Conservation (phyloP, 78 protist genomes). For the Paulinella micropora region DNA sequence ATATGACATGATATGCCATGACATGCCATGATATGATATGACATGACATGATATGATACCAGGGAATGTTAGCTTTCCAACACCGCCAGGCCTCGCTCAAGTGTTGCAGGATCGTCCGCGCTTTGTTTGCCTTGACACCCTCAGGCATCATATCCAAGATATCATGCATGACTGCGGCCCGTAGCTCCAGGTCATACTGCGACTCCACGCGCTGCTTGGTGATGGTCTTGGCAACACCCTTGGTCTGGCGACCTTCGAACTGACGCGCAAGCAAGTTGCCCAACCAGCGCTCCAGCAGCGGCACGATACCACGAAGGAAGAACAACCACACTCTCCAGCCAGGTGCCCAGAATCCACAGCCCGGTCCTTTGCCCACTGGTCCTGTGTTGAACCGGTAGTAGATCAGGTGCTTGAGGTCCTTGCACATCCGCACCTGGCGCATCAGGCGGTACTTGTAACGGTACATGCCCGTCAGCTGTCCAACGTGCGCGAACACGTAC, state of each 20-base stretch:
- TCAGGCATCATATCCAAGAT: constrained; percentile 99
- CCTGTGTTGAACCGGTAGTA: constrained; percentile 90
- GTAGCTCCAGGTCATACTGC: constrained; percentile 90
- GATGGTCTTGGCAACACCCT: constrained; percentile 82
- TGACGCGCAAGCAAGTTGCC: constrained; percentile 97
- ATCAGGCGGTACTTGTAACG: constrained; percentile 97
- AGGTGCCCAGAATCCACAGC: constrained; percentile 99
- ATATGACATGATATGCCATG: no score
- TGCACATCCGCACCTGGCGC: constrained; percentile 93
- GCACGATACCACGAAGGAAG: constrained; percentile 97
- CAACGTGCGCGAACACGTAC: constrained; percentile 91
- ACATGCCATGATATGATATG: no score
- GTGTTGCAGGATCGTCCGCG: constrained; percentile 84
- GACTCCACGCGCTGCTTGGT: constrained; percentile 99
- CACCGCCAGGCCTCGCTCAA: constrained; percentile 96
- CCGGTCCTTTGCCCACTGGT: constrained; percentile 97
- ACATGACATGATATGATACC: no score
- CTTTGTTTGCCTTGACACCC: constrained; percentile 83
- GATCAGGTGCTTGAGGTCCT: constrained; percentile 92
- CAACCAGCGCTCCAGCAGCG: constrained; percentile 97
- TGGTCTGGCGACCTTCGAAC: constrained; percentile 91
- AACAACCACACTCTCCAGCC: constrained; percentile 99
- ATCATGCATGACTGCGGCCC: constrained; percentile 94
- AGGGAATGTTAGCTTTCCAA: constrained; percentile 99
- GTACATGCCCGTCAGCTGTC: constrained; percentile 99